Percentiles rank a stretch among this genome's conserved stretches.
Conservation (phyloP, 2,329 filamentous ascomycete species). For the Talaromyces sp. region DNA sequence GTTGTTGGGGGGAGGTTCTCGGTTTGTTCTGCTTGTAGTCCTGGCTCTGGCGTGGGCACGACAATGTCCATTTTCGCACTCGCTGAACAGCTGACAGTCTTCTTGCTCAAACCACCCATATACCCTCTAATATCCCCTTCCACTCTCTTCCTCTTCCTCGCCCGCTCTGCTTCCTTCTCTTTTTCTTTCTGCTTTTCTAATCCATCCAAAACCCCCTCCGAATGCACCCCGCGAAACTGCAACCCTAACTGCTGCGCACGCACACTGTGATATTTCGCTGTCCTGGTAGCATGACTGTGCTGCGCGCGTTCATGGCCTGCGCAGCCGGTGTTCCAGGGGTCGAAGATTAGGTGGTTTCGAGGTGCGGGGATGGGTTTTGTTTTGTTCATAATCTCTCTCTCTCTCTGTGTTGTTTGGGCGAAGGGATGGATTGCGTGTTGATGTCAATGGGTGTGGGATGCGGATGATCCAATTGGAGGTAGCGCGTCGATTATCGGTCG, state of each 20-base stretch:
- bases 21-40: background rate
- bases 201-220: too few relatives aligned
- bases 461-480: too few relatives aligned
- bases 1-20: background rate
- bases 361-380: background rate
- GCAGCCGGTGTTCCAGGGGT: conserved; percentile 59
- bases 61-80: background rate
- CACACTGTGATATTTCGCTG: conserved; percentile 66
- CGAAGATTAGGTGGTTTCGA: conserved; percentile 23
- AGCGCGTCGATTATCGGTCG: background rate
- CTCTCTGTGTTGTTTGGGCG: background rate
- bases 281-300: conserved; percentile 53
- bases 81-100: too few relatives aligned
- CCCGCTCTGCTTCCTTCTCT: conserved; percentile 46
- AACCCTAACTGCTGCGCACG: conserved; percentile 63
- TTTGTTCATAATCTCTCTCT: background rate
- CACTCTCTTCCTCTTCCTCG: conserved; percentile 20
- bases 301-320: conserved; percentile 77
- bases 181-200: conserved; percentile 54
- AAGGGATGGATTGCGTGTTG: background rate
- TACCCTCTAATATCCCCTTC: conserved; percentile 41
- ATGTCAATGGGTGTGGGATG: too few relatives aligned
- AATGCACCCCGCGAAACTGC: conserved; percentile 61
- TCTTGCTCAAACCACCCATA: conserved; percentile 42
- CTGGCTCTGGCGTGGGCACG: background rate